Percentiles rank a stretch among this genome's conserved stretches.
Evolutionary conservation across 2,329 filamentous ascomycete genomes (phyloP).

Genomic region (Diaporthe aspalathi): DNA sequence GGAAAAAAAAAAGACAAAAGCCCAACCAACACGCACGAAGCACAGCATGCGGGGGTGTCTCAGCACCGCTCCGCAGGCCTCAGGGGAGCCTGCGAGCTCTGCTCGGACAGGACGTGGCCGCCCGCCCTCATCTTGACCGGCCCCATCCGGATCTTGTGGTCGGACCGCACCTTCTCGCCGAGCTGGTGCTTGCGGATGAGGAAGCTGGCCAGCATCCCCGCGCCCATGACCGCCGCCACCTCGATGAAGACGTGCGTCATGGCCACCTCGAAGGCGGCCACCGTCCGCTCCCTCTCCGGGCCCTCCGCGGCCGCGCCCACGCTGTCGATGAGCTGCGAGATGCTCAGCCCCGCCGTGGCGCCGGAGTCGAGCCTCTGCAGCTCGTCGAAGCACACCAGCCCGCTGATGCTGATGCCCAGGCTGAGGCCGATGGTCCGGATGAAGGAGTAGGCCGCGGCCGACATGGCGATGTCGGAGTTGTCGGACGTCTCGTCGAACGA

Average conservation of each 20-base stretch:
- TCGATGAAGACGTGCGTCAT: constrained; percentile 31
- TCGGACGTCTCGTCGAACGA: constrained; percentile 30
- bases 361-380: constrained; percentile 16
- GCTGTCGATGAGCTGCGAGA: constrained; percentile 11
- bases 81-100: background rate
- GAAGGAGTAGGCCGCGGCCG: constrained; percentile 26
- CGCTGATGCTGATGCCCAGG: constrained; percentile 35
- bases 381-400: constrained; percentile 32
- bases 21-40: background rate
- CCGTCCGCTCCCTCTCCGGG: background rate
- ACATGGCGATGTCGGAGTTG: constrained; percentile 34
- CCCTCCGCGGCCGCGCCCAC: background rate
- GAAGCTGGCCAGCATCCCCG: constrained; percentile 27
- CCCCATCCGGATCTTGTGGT: constrained; percentile 30
- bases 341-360: background rate
- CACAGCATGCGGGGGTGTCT: background rate
- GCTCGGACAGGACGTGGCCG: background rate
- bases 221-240: constrained; percentile 30
- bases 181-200: constrained; percentile 24
- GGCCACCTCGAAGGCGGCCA: background rate
- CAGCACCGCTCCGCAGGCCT: constrained; percentile 7
- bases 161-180: constrained; percentile 26
- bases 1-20: too few species aligned
- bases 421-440: constrained; percentile 32
- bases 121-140: background rate